phyloP scores from a whole-genome alignment of 75 land plant genomes.

The Cryptomeria japonica region DNA sequence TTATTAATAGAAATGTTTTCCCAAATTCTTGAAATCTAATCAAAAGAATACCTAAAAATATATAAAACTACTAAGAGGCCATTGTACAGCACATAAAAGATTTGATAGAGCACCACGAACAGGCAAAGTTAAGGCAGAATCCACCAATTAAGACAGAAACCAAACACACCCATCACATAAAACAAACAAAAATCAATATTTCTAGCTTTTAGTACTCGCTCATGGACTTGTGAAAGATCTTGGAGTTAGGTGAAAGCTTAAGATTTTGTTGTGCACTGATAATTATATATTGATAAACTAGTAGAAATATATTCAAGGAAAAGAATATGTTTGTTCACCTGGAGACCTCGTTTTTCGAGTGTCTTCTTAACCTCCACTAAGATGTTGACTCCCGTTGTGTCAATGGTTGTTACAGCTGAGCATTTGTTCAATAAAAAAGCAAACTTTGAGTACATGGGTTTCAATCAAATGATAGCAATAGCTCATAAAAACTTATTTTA shows the following conservation, averaged over 20 bases:
- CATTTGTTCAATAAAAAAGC: neutral
- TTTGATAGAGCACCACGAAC: no score
- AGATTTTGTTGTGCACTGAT: neutral
- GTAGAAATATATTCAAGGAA: neutral
- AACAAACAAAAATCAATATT: no score
- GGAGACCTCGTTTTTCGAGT: constrained; percentile 52
- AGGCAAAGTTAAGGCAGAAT: neutral
- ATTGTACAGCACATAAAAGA: no score
- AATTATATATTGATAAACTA: neutral
- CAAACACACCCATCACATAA: no score
- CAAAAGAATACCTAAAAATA: no score
- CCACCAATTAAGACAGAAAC: neutral
- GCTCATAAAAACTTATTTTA: neutral
- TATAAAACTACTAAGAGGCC: no score
- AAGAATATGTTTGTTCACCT: constrained; percentile 34
- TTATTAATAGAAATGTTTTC: no score
- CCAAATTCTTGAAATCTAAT: no score
- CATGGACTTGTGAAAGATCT: neutral
- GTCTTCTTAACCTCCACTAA: constrained; percentile 67
- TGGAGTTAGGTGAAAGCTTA: no score
- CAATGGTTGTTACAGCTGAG: constrained; percentile 80
- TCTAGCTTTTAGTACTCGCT: neutral
- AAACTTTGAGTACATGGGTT: neutral
- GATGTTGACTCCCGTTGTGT: constrained; percentile 73
- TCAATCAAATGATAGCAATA: neutral